Evolutionary conservation across 805 yeast genomes (phyloP).

Genomic region (Teunomyces tritomae): DNA sequence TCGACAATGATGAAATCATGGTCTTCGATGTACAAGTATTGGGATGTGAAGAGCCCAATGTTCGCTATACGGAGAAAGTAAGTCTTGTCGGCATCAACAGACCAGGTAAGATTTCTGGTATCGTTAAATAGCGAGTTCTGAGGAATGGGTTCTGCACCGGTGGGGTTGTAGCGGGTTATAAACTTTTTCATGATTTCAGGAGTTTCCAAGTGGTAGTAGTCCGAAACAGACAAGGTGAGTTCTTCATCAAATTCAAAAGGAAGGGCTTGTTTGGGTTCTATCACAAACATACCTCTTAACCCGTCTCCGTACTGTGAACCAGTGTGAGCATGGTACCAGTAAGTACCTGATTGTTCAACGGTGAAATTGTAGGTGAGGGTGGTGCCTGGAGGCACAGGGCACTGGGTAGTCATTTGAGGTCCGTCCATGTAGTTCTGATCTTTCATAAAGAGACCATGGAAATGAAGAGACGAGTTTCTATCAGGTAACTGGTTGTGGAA

Average conservation of each 20-base stretch:
- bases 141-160: constrained; percentile 84
- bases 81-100: constrained; percentile 57
- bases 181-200: constrained; percentile 46
- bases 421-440: constrained; percentile 44
- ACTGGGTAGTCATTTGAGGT: constrained; percentile 45
- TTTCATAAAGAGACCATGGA: constrained; percentile 45
- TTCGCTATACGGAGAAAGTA: constrained; percentile 65
- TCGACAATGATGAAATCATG: constrained; percentile 42
- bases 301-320: constrained; percentile 82
- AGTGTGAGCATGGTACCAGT: constrained; percentile 79
- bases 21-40: constrained; percentile 41
- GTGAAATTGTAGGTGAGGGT: constrained; percentile 39
- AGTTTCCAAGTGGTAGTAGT: constrained; percentile 60
- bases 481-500: constrained; percentile 33
- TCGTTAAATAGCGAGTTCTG: constrained; percentile 65
- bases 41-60: constrained; percentile 72
- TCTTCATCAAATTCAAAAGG: constrained; percentile 68
- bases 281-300: constrained; percentile 62
- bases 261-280: constrained; percentile 43
- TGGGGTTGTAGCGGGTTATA: constrained; percentile 67
- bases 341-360: constrained; percentile 36
- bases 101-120: constrained; percentile 53
- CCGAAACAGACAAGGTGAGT: constrained; percentile 53
- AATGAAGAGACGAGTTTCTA: constrained; percentile 40
- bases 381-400: constrained; percentile 42